A percentile compares a stretch with the other conserved stretches of the same genome.
phyloP scores from a whole-genome alignment of 345 rosid genomes.

The Trapa bicornis region DNA sequence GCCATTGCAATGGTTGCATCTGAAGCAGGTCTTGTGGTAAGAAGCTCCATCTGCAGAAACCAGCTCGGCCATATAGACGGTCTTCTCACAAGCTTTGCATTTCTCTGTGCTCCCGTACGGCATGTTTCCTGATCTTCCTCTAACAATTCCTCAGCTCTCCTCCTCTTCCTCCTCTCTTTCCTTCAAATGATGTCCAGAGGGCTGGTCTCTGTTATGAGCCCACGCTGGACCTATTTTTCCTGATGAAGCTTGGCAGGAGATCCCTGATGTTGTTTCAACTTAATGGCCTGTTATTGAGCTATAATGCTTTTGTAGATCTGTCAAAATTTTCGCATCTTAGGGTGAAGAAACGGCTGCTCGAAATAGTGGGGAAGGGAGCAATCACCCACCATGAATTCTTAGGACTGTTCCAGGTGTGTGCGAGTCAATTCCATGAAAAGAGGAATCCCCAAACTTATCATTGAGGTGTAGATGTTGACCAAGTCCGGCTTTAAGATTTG shows the following conservation, averaged over 20 bases:
- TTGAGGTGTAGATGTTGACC: not conserved
- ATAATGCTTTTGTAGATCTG: not conserved
- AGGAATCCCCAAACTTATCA: not conserved
- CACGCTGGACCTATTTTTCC: not conserved
- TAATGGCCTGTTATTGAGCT: not conserved
- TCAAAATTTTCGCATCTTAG: not conserved
- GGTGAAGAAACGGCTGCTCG: not conserved
- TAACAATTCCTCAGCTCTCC: too few relatives aligned
- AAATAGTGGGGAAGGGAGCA: not conserved
- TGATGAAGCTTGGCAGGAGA: not conserved
- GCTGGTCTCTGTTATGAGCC: not conserved
- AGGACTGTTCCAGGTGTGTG: not conserved
- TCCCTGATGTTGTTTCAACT: not conserved
- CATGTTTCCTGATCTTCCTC: not conserved
- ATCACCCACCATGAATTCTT: not conserved
- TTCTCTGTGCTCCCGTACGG: conserved; percentile 60
- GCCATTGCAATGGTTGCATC: conserved; percentile 78
- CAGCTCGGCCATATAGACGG: conserved; percentile 57
- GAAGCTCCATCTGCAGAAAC: conserved; percentile 62
- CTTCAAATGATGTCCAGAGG: not conserved
- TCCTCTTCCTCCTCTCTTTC: not conserved
- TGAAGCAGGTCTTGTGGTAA: conserved; percentile 86
- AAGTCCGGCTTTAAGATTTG: not conserved
- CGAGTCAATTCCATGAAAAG: not conserved
- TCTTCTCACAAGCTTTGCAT: conserved; percentile 81